Evolutionary conservation across 2,329 filamentous ascomycete species (phyloP).

Genomic region (Sporothrix phasma): DNA sequence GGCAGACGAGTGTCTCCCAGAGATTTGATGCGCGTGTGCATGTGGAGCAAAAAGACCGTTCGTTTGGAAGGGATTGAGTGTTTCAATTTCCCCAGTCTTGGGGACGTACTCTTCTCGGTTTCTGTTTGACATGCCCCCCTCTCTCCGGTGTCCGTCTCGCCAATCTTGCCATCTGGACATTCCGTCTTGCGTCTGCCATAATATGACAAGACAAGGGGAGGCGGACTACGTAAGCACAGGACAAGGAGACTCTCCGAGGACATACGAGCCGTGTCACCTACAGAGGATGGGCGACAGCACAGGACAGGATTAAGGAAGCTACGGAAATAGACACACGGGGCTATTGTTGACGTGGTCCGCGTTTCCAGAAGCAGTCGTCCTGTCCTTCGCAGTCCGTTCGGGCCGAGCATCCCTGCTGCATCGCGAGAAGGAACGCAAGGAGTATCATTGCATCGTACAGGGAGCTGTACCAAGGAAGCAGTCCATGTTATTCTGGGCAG

Average conservation of each 20-base stretch:
- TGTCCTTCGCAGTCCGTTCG: neutral
- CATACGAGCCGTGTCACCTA: neutral
- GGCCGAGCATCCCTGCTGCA: neutral
- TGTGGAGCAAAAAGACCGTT: neutral
- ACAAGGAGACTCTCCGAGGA: neutral
- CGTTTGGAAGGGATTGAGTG: neutral
- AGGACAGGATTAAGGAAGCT: neutral
- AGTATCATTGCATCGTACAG: neutral
- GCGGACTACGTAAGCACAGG: neutral
- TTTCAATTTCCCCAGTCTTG: neutral
- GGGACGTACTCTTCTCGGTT: neutral
- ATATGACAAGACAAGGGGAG: neutral
- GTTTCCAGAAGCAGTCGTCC: neutral
- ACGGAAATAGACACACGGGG: neutral
- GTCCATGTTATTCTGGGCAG: neutral
- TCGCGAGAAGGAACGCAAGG: neutral
- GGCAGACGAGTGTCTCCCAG: neutral
- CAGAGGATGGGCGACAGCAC: neutral
- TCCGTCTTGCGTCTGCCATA: neutral
- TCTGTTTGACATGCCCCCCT: neutral
- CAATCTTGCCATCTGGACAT: neutral
- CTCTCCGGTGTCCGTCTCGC: neutral
- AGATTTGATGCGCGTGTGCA: conserved; percentile 2
- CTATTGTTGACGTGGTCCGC: neutral
- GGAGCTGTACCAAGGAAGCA: neutral